A percentile compares a stretch with the other conserved stretches of the same genome.
phyloP scores from a whole-genome alignment of 176 grass and related monocot genomes.

The Calamus simplicifolius region DNA sequence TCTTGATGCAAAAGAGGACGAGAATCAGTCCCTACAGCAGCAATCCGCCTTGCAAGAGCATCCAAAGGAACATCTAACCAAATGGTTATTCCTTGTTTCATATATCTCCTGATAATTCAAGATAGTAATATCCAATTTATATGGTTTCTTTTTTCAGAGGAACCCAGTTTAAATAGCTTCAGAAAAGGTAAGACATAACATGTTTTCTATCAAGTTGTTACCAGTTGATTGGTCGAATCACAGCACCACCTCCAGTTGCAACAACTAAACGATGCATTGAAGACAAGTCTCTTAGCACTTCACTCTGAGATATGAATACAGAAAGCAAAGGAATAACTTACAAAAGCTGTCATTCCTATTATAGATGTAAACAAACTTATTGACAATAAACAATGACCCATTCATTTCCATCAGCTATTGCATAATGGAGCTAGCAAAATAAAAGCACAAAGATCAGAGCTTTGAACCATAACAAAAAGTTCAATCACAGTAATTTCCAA shows the following conservation, averaged over 20 bases:
- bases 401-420: too few relatives aligned
- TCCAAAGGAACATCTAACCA: constrained; percentile 92
- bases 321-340: constrained; percentile 9
- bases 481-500: background rate
- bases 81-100: constrained; percentile 68
- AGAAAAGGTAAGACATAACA: constrained; percentile 8
- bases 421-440: too few relatives aligned
- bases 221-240: constrained; percentile 90
- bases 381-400: too few relatives aligned
- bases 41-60: constrained; percentile 74
- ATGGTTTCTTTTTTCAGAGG: background rate
- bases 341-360: background rate
- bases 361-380: too few relatives aligned
- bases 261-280: constrained; percentile 85
- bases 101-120: constrained; percentile 64
- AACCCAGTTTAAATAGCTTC: constrained; percentile 9
- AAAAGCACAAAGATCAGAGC: too few relatives aligned
- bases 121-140: constrained; percentile 15
- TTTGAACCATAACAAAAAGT: too few relatives aligned
- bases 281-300: constrained; percentile 75
- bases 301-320: constrained; percentile 38
- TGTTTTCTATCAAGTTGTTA: constrained; percentile 22
- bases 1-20: constrained; percentile 83
- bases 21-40: constrained; percentile 69
- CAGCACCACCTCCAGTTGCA: constrained; percentile 86